Conservation (phyloP, 495 filamentous ascomycete species). For the Usnea hakonensis region DNA sequence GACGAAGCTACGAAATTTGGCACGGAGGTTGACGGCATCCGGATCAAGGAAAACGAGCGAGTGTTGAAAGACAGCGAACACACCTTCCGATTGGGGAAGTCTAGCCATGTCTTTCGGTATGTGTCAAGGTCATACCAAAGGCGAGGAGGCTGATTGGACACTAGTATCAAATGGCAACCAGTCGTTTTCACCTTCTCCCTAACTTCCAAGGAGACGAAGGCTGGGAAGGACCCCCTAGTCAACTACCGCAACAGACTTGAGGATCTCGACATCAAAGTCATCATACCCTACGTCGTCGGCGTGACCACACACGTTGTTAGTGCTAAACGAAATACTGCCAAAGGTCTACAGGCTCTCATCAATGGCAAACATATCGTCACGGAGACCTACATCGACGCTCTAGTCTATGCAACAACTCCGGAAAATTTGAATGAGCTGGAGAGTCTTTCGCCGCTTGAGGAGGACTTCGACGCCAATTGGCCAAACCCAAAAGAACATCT, state of each 20-base stretch:
- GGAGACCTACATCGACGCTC: constrained; percentile 62
- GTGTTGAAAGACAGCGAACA: constrained; percentile 50
- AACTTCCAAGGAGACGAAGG: constrained; percentile 62
- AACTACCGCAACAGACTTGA: constrained; percentile 58
- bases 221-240: constrained; percentile 53
- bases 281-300: constrained; percentile 58
- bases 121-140: background rate
- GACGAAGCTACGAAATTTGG: constrained; percentile 73
- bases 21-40: constrained; percentile 65
- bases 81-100: constrained; percentile 58
- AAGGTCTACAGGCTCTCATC: constrained; percentile 79
- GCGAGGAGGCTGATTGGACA: constrained; percentile 1
- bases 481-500: constrained; percentile 65
- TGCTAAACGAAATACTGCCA: constrained; percentile 81
- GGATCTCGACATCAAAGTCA: constrained; percentile 78
- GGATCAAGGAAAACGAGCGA: constrained; percentile 50
- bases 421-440: constrained; percentile 46
- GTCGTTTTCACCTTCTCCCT: constrained; percentile 77
- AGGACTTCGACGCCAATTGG: constrained; percentile 76
- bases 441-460: constrained; percentile 60
- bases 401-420: constrained; percentile 58
- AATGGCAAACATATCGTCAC: constrained; percentile 76
- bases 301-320: constrained; percentile 82
- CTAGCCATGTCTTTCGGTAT: constrained; percentile 45
- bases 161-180: constrained; percentile 72